Evolutionary conservation across 805 yeast species (phyloP).

Genomic region (Barnettozyma populi): DNA sequence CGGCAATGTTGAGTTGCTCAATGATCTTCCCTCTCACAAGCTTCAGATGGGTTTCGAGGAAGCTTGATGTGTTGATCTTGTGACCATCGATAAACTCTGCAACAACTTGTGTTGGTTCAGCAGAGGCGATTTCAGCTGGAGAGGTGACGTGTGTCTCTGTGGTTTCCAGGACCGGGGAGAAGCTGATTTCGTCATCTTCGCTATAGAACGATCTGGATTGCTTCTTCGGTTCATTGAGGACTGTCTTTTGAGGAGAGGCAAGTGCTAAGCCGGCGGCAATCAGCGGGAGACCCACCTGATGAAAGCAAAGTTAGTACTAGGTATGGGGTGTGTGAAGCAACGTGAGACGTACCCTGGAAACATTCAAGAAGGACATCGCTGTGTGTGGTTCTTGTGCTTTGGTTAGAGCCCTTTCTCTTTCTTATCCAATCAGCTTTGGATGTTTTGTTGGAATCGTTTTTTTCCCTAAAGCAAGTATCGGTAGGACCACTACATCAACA

Average conservation of each 20-base stretch:
- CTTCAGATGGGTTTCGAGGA: constrained; percentile 19
- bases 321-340: no score
- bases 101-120: constrained; percentile 9
- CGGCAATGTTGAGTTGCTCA: constrained; percentile 13
- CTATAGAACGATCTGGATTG: constrained; percentile 24
- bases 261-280: constrained; percentile 17
- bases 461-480: background rate
- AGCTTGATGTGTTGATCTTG: constrained; percentile 21
- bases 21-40: constrained; percentile 14
- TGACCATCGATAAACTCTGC: constrained; percentile 22
- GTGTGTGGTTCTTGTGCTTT: no score
- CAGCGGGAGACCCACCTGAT: constrained; percentile 18
- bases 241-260: constrained; percentile 32
- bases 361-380: background rate
- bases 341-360: background rate
- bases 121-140: background rate
- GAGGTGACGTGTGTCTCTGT: constrained; percentile 3
- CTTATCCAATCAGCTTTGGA: background rate
- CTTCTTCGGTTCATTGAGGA: constrained; percentile 28
- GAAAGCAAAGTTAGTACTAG: background rate
- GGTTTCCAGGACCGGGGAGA: constrained; percentile 4
- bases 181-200: constrained; percentile 15
- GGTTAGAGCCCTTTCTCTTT: no score
- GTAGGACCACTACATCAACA: background rate
- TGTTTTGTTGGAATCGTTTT: background rate